Percentiles rank a stretch among this genome's conserved stretches.
phyloP scores from a whole-genome alignment of 495 filamentous ascomycete genomes.

The Thozetella sp. region DNA sequence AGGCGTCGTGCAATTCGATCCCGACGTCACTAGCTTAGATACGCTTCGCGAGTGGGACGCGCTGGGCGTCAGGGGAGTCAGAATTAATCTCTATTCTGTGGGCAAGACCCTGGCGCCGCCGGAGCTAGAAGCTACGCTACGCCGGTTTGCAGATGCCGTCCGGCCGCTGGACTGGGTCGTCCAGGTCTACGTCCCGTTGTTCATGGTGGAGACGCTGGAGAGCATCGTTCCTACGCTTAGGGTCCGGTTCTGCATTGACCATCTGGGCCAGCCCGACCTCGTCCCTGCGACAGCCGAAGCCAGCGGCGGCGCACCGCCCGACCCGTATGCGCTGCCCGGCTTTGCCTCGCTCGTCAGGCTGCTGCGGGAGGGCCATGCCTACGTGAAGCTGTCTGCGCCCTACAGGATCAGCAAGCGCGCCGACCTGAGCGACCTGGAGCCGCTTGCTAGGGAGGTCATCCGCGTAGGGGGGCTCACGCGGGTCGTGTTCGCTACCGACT shows the following conservation, averaged over 20 bases:
- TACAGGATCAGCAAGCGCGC: constrained; percentile 1
- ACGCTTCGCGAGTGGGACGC: not conserved
- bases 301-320: not conserved
- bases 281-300: not conserved
- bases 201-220: not conserved
- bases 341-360: not conserved
- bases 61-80: not conserved
- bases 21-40: not conserved
- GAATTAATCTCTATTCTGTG: not conserved
- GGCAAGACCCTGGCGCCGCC: not conserved
- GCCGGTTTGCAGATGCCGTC: not conserved
- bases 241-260: constrained; percentile 1
- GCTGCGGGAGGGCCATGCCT: not conserved
- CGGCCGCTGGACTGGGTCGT: not conserved
- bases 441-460: not conserved
- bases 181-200: not conserved
- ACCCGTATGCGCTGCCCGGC: not conserved
- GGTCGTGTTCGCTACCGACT: not conserved
- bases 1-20: not conserved
- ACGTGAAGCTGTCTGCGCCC: constrained; percentile 1
- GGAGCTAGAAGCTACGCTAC: not conserved
- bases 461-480: not conserved
- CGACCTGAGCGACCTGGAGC: not conserved
- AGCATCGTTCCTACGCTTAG: not conserved
- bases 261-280: not conserved